phyloP scores from a whole-genome alignment of 129 eudicot species.

The Calendula officinalis region DNA sequence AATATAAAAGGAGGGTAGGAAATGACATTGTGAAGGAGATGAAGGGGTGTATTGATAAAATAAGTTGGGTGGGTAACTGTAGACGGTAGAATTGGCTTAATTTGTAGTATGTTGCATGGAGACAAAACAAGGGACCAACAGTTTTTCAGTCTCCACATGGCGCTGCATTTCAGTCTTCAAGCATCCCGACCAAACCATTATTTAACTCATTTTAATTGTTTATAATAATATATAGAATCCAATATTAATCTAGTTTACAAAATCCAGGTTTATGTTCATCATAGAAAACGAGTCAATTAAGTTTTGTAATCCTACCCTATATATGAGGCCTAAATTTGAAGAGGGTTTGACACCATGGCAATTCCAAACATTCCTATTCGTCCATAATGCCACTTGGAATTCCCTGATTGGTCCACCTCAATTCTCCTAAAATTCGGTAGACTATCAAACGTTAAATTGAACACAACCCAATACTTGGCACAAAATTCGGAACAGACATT shows the following conservation, averaged over 20 bases:
- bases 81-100: not conserved
- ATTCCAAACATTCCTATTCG: no score
- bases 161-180: slow-evolving; percentile 14
- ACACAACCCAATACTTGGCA: no score
- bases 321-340: no score
- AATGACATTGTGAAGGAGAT: slow-evolving; percentile 2
- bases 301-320: no score
- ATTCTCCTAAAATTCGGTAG: no score
- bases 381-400: no score
- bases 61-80: not conserved
- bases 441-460: no score
- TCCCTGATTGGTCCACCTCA: no score
- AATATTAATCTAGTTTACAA: not conserved
- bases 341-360: no score
- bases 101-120: slow-evolving; percentile 28
- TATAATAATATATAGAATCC: not conserved
- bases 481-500: no score
- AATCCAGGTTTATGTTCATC: not conserved
- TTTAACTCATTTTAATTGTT: not conserved
- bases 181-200: slow-evolving; percentile 26
- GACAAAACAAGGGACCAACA: slow-evolving; percentile 25
- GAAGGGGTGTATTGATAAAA: not conserved
- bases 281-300: no score
- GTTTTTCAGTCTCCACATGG: slow-evolving; percentile 28
- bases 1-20: not conserved